phyloP scores from a whole-genome alignment of 441 rosid genomes.

The Kokia cookei region DNA sequence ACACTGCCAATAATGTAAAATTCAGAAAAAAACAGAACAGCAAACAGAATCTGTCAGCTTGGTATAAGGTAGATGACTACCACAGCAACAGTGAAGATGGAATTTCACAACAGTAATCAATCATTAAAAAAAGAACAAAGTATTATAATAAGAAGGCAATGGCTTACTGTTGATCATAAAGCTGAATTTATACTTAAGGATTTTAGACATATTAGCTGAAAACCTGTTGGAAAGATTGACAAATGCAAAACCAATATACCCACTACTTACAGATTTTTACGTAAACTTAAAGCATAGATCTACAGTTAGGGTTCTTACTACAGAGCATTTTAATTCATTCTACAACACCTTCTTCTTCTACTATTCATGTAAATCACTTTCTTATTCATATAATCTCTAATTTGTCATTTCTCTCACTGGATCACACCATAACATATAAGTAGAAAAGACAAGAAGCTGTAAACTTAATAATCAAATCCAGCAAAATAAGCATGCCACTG shows the following conservation, averaged over 20 bases:
- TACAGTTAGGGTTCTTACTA: background rate
- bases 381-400: background rate
- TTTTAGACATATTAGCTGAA: background rate
- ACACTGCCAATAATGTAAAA: background rate
- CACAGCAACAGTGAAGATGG: background rate
- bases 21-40: background rate
- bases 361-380: background rate
- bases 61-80: background rate
- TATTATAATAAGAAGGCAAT: background rate
- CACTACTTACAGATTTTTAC: background rate
- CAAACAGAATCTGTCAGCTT: background rate
- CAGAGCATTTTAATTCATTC: background rate
- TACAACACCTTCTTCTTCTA: background rate
- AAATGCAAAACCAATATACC: background rate
- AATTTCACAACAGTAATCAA: background rate
- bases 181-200: background rate
- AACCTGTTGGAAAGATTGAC: background rate
- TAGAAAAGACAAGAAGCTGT: background rate
- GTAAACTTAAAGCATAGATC: background rate
- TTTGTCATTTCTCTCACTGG: background rate
- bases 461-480: background rate
- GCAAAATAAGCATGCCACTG: background rate
- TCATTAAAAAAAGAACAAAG: background rate
- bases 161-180: background rate
- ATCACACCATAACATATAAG: background rate